A percentile compares a stretch with the other conserved stretches of the same genome.
Evolutionary conservation across 2,329 filamentous ascomycete genomes (phyloP).

Genomic region (Neopestalotiopsis rosae): DNA sequence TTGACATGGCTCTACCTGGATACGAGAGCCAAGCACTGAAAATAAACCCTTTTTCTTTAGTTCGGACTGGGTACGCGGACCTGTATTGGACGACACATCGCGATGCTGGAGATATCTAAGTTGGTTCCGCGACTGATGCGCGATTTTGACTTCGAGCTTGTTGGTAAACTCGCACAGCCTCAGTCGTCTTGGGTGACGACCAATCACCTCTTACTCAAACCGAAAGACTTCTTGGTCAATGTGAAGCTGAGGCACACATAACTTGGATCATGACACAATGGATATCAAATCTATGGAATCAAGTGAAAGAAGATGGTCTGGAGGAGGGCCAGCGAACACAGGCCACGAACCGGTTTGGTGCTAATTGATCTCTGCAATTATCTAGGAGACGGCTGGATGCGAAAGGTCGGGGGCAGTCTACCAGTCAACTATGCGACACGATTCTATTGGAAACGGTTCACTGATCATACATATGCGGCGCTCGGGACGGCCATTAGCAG

Average conservation of each 20-base stretch:
- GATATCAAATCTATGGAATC: background rate
- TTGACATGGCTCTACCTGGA: too few species aligned
- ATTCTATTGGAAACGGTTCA: too few species aligned
- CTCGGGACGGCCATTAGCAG: too few species aligned
- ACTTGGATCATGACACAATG: background rate
- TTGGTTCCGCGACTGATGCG: slow-evolving; percentile 43
- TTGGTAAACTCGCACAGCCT: background rate
- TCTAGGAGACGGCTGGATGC: too few species aligned
- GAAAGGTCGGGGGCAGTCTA: too few species aligned
- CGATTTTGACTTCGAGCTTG: slow-evolving; percentile 40
- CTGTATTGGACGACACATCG: slow-evolving; percentile 51
- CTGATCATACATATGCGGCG: too few species aligned
- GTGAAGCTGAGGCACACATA: background rate
- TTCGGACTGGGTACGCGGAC: slow-evolving; percentile 48
- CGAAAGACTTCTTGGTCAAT: slow-evolving; percentile 13
- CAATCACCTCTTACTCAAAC: slow-evolving; percentile 12
- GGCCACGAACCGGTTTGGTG: too few species aligned
- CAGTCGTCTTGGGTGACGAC: slow-evolving; percentile 1
- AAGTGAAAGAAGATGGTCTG: too few species aligned
- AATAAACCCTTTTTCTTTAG: slow-evolving; percentile 21
- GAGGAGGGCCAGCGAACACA: too few species aligned
- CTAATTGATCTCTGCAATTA: too few species aligned
- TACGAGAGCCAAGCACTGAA: background rate
- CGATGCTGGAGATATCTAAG: slow-evolving; percentile 49
- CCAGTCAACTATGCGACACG: too few species aligned